These are phyloP conservation scores for Phytophthora pluvialis DNA, from an alignment of 352 stramenopile genomes.

Conservation along the genomic window DNA sequence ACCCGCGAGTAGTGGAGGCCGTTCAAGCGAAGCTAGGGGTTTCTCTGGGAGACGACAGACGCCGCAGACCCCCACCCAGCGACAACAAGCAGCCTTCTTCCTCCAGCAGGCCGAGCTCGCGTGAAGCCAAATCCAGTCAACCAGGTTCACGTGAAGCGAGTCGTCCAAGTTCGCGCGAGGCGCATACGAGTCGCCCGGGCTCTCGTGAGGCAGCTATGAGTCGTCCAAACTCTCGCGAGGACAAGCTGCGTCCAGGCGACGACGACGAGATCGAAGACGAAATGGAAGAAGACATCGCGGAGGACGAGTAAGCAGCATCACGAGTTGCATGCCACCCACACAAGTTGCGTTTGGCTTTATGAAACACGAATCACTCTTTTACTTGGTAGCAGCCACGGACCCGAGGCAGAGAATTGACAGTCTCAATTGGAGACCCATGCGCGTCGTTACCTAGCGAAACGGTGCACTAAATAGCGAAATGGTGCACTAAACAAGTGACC, in stretches of 20 bases:
- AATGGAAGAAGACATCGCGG: constrained; percentile 83
- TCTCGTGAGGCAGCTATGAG: constrained; percentile 32
- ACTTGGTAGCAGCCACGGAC: background rate
- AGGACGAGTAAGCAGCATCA: constrained; percentile 51
- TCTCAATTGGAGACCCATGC: no score
- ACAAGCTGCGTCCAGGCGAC: constrained; percentile 33
- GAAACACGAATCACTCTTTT: constrained; percentile 11
- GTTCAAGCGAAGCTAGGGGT: constrained; percentile 63
- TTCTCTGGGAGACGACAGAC: constrained; percentile 33
- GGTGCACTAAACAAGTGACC: constrained; percentile 8
- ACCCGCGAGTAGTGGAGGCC: constrained; percentile 69
- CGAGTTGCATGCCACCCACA: background rate
- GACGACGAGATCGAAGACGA: constrained; percentile 69
- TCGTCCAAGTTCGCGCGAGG: constrained; percentile 29
- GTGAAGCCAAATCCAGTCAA: constrained; percentile 30
- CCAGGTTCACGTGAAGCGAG: constrained; percentile 26
- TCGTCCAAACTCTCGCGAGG: constrained; percentile 37
- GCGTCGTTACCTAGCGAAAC: background rate
- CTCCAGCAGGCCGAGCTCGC: constrained; percentile 23
- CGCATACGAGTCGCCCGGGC: constrained; percentile 16
- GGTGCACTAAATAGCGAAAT: constrained; percentile 4
- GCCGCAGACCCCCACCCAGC: constrained; percentile 20
- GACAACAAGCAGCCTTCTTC: constrained; percentile 41
- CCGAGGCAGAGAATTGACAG: no score
- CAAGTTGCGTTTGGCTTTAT: constrained; percentile 10